Evolutionary conservation across 805 yeast genomes (phyloP), one percentile per base, ranked within the genome.

Genomic region (Komagataella mondaviorum): DNA sequence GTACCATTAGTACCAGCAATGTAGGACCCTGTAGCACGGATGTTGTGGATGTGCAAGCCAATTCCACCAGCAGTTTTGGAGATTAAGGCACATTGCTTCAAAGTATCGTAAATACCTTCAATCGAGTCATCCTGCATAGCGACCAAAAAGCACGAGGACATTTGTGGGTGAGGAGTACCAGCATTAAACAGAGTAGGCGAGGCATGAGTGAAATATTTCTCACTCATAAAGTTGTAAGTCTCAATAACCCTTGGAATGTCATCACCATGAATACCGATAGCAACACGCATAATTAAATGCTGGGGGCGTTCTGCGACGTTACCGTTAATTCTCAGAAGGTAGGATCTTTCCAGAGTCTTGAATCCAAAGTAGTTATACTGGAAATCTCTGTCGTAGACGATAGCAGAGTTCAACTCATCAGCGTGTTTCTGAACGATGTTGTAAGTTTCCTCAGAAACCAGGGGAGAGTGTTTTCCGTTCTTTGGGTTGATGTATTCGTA

Each of bases 401-500:
- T 80, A 16, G 95, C 81, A 8, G 81, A 72, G 68, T 91, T 80
- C 51, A 91, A 72, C 61, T 72, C 79, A 44, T 80, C 85, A 48
- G 78, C 77, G 64, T 88, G 71, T 50, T 76, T 68, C 72, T 69
- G 70, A 12, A 89, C 93, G 51, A 78, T 74, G 17, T 80, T 71
- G 60, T 75, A 78, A 44, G 85, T 77, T 52, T 77, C 80, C 46
- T 83, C 70, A 2, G 95, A 80, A 30, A 91, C 73, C 81, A 88
- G 74, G 7, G 93, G 88, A 18, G 69, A 63, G 55, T 72, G 86
- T 59, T 69, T 70, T 44, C 75, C 83, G 49, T 85, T 90, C 60
- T 81, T 82, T 48, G 96, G 95, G 66, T 89, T 88, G 57, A 84
- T 72, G 65, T 88, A 91, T 56, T 74, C 74, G 68, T 81, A 88